These are phyloP conservation scores for Ailanthus altissimus DNA, from an alignment of 345 rosid species.

Conservation along the genomic window DNA sequence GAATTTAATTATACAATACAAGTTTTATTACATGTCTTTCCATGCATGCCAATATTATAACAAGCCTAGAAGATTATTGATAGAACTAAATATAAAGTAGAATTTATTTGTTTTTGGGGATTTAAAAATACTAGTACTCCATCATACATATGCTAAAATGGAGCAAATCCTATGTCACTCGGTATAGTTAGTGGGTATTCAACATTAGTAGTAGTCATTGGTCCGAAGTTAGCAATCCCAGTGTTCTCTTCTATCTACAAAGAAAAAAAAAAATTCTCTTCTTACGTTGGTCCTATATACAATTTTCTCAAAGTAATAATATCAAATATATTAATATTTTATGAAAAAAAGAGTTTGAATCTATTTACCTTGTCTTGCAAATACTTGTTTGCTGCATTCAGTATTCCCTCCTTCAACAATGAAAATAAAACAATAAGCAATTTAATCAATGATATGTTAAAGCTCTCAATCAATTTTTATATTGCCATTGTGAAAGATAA, in stretches of 20 bases:
- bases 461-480: too few species aligned
- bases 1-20: background rate
- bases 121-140: background rate
- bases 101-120: background rate
- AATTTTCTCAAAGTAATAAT: too few species aligned
- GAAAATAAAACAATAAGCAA: background rate
- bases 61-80: slow-evolving; percentile 2
- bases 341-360: too few species aligned
- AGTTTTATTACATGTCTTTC: background rate
- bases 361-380: slow-evolving; percentile 72
- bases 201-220: slow-evolving; percentile 40
- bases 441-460: too few species aligned
- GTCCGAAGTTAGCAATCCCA: slow-evolving; percentile 44
- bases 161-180: slow-evolving; percentile 42
- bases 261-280: background rate
- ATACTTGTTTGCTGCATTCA: slow-evolving; percentile 68
- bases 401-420: slow-evolving; percentile 64
- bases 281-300: too few species aligned
- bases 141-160: background rate
- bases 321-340: too few species aligned
- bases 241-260: slow-evolving; percentile 67
- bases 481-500: too few species aligned
- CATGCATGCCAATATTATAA: background rate
- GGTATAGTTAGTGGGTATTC: slow-evolving; percentile 66
- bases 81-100: background rate